These are phyloP conservation scores for Ensete ventricosum DNA, from an alignment of 176 grass and related monocot genomes.

Conservation along the genomic window DNA sequence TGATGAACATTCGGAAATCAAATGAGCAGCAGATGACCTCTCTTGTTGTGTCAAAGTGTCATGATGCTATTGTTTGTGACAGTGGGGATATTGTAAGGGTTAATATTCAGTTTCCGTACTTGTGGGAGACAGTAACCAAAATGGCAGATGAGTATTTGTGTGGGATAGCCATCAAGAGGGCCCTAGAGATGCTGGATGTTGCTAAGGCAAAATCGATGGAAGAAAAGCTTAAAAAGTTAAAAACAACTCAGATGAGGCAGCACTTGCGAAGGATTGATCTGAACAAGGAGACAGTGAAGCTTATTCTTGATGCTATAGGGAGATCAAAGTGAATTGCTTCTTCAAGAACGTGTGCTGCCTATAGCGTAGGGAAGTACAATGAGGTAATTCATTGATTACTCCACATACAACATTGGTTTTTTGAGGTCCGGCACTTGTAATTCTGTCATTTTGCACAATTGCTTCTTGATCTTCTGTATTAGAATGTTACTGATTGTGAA, in stretches of 20 bases:
- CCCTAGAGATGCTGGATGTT: constrained; percentile 44
- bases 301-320: constrained; percentile 44
- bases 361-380: no score
- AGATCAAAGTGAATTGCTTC: constrained; percentile 20
- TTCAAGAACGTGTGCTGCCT: no score
- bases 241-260: constrained; percentile 38
- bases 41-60: background rate
- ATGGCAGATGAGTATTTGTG: constrained; percentile 37
- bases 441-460: no score
- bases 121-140: constrained; percentile 48
- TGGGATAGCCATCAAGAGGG: constrained; percentile 42
- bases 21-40: constrained; percentile 5
- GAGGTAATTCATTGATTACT: no score
- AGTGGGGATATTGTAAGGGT: constrained; percentile 25
- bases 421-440: no score
- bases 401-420: no score
- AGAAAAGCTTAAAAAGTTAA: constrained; percentile 55
- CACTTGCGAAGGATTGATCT: constrained; percentile 54
- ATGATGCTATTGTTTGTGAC: constrained; percentile 12
- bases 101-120: constrained; percentile 40
- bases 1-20: constrained; percentile 1
- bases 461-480: no score
- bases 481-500: no score
- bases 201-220: constrained; percentile 35
- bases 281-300: constrained; percentile 61